These are phyloP conservation scores for Lepidium didymum DNA, from an alignment of 345 rosid species.

Conservation along the genomic window DNA sequence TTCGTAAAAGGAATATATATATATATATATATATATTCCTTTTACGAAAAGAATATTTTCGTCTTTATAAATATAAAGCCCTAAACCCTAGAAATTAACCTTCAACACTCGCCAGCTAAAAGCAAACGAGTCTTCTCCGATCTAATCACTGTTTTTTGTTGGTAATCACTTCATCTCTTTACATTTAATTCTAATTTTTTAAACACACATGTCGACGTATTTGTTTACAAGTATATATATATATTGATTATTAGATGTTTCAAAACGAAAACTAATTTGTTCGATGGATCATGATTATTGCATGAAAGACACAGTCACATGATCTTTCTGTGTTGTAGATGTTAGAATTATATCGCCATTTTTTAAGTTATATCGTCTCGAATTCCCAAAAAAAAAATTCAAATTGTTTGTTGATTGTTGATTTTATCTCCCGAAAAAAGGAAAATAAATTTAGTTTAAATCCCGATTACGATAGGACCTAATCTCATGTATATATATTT, in stretches of 20 bases:
- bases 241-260: not conserved
- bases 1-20: not conserved
- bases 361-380: not conserved
- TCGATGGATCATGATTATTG: conserved; percentile 9
- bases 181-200: no score
- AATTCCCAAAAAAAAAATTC: not conserved
- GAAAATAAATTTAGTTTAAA: not conserved
- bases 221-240: not conserved
- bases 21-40: not conserved
- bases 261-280: conserved; percentile 16
- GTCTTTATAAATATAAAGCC: not conserved
- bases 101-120: not conserved
- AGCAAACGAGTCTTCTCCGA: not conserved
- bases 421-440: not conserved
- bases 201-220: no score
- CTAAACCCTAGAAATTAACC: not conserved
- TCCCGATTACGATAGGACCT: not conserved
- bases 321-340: not conserved
- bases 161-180: no score
- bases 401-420: not conserved
- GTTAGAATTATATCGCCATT: not conserved
- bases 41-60: conserved; percentile 8
- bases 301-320: conserved; percentile 1
- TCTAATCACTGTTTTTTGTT: not conserved
- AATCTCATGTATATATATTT: no score